Percentiles rank a stretch among this genome's conserved stretches.
Conservation (phyloP, 2,329 filamentous ascomycete species). For the Trichoderma guizhouense region DNA sequence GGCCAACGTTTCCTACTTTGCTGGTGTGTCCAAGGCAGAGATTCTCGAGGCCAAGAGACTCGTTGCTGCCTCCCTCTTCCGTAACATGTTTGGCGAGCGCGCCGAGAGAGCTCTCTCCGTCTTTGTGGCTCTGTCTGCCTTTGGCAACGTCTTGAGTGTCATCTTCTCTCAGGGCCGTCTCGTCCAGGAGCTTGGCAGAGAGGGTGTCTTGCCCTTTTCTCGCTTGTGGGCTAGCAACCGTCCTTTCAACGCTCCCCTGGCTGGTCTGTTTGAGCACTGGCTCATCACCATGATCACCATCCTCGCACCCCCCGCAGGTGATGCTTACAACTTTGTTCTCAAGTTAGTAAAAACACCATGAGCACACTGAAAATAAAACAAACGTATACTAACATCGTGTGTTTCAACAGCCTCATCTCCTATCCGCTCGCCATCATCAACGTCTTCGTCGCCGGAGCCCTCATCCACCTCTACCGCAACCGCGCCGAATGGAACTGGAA, state of each 20-base stretch:
- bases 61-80: constrained; percentile 53
- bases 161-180: constrained; percentile 67
- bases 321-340: constrained; percentile 62
- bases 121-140: constrained; percentile 64
- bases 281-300: constrained; percentile 62
- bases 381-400: constrained; percentile 4
- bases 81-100: constrained; percentile 50
- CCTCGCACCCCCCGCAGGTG: constrained; percentile 63
- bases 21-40: constrained; percentile 51
- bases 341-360: no score
- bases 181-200: constrained; percentile 63
- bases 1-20: constrained; percentile 65
- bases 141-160: constrained; percentile 64
- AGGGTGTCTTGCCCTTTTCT: constrained; percentile 63
- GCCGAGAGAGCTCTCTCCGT: constrained; percentile 60
- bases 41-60: constrained; percentile 50
- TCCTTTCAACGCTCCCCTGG: constrained; percentile 60
- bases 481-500: constrained; percentile 48
- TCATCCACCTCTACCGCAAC: constrained; percentile 53
- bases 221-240: constrained; percentile 61
- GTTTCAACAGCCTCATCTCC: constrained; percentile 51
- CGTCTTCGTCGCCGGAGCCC: constrained; percentile 50
- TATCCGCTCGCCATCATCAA: constrained; percentile 61
- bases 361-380: not conserved
- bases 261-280: constrained; percentile 62